phyloP scores from a whole-genome alignment of 768 basidiomycete species.

The Xerocomus potaroensis region DNA sequence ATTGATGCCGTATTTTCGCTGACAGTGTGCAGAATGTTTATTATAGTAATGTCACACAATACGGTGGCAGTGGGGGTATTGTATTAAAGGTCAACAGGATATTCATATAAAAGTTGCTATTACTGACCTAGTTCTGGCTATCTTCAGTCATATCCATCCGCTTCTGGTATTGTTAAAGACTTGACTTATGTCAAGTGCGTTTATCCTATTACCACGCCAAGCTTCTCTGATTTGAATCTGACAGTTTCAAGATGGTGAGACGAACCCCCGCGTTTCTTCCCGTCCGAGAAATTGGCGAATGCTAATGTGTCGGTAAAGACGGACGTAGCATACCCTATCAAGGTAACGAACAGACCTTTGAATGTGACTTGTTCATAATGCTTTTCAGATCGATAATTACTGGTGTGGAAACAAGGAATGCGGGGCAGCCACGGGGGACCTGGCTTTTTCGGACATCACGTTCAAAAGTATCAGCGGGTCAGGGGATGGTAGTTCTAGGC shows the following conservation, averaged over 20 bases:
- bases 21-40: slow-evolving; percentile 7
- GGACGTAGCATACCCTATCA: slow-evolving; percentile 3
- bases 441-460: slow-evolving; percentile 7
- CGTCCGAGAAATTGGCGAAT: neutral
- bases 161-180: slow-evolving; percentile 8
- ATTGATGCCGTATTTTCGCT: neutral
- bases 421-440: neutral
- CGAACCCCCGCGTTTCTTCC: no score
- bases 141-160: slow-evolving; percentile 11
- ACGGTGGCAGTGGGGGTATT: neutral
- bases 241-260: slow-evolving; percentile 13
- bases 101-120: neutral
- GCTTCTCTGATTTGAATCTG: neutral
- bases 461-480: slow-evolving; percentile 8
- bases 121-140: neutral
- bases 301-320: slow-evolving; percentile 1
- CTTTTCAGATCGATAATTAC: neutral
- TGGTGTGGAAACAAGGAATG: slow-evolving; percentile 8
- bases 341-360: slow-evolving; percentile 3
- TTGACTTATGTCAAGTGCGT: slow-evolving; percentile 11
- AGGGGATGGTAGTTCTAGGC: neutral
- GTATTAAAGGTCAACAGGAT: slow-evolving; percentile 5
- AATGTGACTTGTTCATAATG: neutral
- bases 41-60: slow-evolving; percentile 8
- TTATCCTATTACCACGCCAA: neutral